Evolutionary conservation across 2,329 filamentous ascomycete genomes (phyloP).

Genomic region (Paraconiothyrium sp.): DNA sequence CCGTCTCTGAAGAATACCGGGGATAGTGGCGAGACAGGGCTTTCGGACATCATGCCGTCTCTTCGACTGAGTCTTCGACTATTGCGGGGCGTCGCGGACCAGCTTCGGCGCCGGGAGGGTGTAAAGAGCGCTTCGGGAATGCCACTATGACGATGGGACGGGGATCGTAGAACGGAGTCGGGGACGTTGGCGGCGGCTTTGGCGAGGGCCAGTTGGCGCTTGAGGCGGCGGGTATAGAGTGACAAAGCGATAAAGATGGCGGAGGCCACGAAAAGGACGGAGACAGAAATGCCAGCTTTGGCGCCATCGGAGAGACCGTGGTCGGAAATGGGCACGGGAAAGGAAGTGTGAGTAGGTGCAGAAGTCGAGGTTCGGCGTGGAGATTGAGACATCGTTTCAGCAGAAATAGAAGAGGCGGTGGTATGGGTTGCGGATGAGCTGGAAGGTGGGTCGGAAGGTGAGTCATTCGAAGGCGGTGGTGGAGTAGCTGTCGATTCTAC

Average conservation of each 20-base stretch:
- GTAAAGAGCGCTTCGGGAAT: conserved; percentile 8
- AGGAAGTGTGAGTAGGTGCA: conserved; percentile 22
- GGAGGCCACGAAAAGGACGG: conserved; percentile 25
- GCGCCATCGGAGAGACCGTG: conserved; percentile 29
- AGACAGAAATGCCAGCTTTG: conserved; percentile 36
- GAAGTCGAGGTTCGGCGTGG: background rate
- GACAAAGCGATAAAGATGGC: conserved; percentile 25
- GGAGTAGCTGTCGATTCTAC: background rate
- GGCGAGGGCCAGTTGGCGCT: conserved; percentile 30
- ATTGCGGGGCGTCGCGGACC: conserved; percentile 3
- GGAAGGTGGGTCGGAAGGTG: background rate
- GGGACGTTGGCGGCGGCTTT: conserved; percentile 29
- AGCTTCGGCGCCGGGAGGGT: conserved; percentile 12
- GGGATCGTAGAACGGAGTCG: conserved; percentile 22
- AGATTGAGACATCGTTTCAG: background rate
- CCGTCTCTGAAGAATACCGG: conserved; percentile 14
- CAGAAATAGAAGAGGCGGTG: background rate
- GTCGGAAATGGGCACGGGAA: conserved; percentile 22
- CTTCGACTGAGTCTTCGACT: conserved; percentile 11
- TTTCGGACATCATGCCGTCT: conserved; percentile 1
- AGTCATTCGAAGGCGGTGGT: background rate
- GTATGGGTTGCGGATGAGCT: background rate
- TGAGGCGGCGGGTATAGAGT: conserved; percentile 40
- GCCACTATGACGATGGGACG: conserved; percentile 13
- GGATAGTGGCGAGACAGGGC: conserved; percentile 25